Evolutionary conservation across 257 asterid genomes (phyloP).

Genomic region (Solanum clarkiae): DNA sequence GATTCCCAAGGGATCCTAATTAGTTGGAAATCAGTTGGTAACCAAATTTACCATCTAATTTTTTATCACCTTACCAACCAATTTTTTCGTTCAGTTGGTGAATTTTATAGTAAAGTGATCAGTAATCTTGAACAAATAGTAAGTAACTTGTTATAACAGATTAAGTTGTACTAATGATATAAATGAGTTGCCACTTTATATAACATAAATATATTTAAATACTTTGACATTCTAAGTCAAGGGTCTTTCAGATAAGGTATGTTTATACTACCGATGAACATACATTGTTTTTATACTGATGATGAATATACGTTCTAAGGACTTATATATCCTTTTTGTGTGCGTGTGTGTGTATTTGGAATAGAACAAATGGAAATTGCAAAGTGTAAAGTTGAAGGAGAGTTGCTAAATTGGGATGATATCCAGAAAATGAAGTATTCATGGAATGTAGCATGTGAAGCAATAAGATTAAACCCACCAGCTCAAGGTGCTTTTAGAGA

Average conservation of each 20-base stretch:
- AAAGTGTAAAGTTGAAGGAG: constrained; percentile 1
- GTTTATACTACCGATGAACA: fast-evolving
- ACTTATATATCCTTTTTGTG: not conserved
- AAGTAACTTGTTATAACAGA: too few relatives aligned
- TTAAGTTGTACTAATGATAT: too few relatives aligned
- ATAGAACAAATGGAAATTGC: not conserved
- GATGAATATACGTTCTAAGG: not conserved
- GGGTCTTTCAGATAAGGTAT: too few relatives aligned
- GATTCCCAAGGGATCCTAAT: not conserved
- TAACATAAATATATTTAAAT: too few relatives aligned
- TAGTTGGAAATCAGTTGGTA: not conserved
- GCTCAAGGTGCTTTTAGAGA: constrained; percentile 16
- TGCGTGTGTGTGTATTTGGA: not conserved
- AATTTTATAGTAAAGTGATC: too few relatives aligned
- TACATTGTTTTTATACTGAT: too few relatives aligned
- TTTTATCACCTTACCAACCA: too few relatives aligned
- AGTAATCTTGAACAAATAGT: too few relatives aligned
- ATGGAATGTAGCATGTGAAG: constrained; percentile 16
- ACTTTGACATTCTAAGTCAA: too few relatives aligned
- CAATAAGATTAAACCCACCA: constrained; percentile 12
- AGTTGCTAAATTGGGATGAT: constrained; percentile 23
- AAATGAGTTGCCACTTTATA: not conserved
- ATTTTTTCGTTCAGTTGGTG: too few relatives aligned
- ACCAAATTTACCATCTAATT: too few relatives aligned
- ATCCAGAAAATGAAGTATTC: constrained; percentile 23